These are phyloP conservation scores for Yarrowia porcina DNA, from an alignment of 805 yeast genomes.

Conservation along the genomic window DNA sequence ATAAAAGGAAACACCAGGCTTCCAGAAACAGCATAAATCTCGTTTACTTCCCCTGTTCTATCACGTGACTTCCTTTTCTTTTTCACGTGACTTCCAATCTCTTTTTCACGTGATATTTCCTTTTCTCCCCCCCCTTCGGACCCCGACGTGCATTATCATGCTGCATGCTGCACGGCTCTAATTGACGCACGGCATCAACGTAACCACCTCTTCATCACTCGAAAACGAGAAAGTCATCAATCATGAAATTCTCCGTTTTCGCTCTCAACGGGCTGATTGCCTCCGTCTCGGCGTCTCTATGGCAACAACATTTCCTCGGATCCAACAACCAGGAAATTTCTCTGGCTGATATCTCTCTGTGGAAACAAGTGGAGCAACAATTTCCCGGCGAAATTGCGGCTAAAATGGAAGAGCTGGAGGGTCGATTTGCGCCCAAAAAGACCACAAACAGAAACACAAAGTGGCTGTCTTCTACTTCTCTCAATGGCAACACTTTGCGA, in stretches of 20 bases:
- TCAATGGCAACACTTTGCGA: conserved; percentile 49
- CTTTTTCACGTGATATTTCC: not conserved
- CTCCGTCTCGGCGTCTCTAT: not conserved
- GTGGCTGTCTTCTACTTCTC: not conserved
- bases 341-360: not conserved
- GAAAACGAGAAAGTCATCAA: too few relatives aligned
- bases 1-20: too few relatives aligned
- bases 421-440: conserved; percentile 7
- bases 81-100: not conserved
- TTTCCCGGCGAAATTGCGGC: not conserved
- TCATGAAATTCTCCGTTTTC: not conserved
- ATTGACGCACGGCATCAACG: too few relatives aligned
- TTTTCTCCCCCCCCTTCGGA: not conserved
- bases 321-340: not conserved
- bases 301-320: conserved; percentile 2
- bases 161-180: not conserved
- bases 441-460: not conserved
- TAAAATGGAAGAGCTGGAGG: not conserved
- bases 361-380: not conserved
- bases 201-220: too few relatives aligned
- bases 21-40: too few relatives aligned
- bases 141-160: not conserved
- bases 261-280: not conserved
- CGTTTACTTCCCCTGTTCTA: too few relatives aligned
- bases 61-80: too few relatives aligned